Percentiles rank a stretch among this genome's conserved stretches.
Evolutionary conservation across 2,329 filamentous ascomycete genomes (phyloP).

Genomic region (Penicillium sp.): DNA sequence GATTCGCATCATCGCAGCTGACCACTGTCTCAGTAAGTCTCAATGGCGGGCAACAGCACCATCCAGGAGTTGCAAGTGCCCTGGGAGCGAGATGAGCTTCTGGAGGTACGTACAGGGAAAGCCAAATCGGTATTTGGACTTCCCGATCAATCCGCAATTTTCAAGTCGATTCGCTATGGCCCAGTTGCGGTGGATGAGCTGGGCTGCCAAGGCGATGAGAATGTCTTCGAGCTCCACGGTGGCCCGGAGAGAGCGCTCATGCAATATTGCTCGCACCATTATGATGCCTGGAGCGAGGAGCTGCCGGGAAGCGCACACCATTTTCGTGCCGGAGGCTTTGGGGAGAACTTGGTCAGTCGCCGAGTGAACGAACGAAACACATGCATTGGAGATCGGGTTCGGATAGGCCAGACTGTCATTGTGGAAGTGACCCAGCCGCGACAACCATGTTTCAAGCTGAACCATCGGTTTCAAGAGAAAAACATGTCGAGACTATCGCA

Average conservation of each 20-base stretch:
- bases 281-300: conserved; percentile 49
- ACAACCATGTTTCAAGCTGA: conserved; percentile 63
- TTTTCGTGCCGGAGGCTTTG: conserved; percentile 4
- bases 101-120: conserved; percentile 3
- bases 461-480: conserved; percentile 59
- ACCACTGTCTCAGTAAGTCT: too few species aligned
- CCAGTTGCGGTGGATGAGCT: not conserved
- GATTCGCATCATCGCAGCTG: too few species aligned
- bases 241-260: conserved; percentile 60
- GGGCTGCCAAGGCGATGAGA: conserved; percentile 5
- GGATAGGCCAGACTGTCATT: conserved; percentile 46
- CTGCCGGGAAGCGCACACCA: conserved; percentile 47
- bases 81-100: conserved; percentile 1
- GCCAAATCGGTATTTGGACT: conserved; percentile 4
- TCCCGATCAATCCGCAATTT: conserved; percentile 3
- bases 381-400: conserved; percentile 58
- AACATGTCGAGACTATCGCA: conserved; percentile 50
- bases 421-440: conserved; percentile 58
- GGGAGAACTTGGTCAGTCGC: conserved; percentile 4
- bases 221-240: conserved; percentile 49
- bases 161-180: conserved; percentile 1
- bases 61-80: not conserved
- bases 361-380: conserved; percentile 54
- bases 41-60: not conserved
- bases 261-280: conserved; percentile 56